These are phyloP conservation scores for Sphaceloma murrayae DNA, from an alignment of 2,329 filamentous ascomycete species.

Conservation along the genomic window DNA sequence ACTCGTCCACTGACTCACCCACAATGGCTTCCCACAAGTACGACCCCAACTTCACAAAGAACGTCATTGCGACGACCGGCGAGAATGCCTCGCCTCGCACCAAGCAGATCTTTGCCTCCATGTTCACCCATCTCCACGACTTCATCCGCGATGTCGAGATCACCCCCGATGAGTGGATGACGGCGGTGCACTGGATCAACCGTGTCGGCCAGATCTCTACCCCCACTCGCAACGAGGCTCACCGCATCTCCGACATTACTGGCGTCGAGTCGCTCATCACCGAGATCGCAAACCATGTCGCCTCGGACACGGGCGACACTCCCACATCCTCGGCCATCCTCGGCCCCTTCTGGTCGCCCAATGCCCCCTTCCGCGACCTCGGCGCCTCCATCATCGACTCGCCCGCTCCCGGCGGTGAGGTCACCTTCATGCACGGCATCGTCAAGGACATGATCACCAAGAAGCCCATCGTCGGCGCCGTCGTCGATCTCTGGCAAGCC, in stretches of 20 bases:
- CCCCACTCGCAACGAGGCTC: conserved; percentile 62
- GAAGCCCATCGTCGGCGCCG: conserved; percentile 55
- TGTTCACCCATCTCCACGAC: conserved; percentile 67
- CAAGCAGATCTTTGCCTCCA: conserved; percentile 51
- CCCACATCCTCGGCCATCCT: conserved; percentile 70
- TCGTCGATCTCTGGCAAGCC: conserved; percentile 72
- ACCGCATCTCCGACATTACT: conserved; percentile 62
- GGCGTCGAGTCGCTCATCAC: conserved; percentile 65
- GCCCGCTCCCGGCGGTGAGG: conserved; percentile 47
- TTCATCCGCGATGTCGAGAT: conserved; percentile 70
- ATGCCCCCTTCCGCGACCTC: conserved; percentile 61
- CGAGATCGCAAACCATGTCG: conserved; percentile 53
- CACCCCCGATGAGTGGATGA: conserved; percentile 66
- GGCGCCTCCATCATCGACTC: conserved; percentile 59
- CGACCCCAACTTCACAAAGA: conserved; percentile 67
- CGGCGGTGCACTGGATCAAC: conserved; percentile 67
- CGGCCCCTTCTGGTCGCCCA: conserved; percentile 68
- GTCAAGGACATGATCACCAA: conserved; percentile 57
- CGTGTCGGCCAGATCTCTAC: conserved; percentile 59
- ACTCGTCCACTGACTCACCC: not conserved
- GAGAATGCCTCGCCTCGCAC: conserved; percentile 57
- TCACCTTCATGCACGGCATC: conserved; percentile 59
- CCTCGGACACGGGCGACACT: conserved; percentile 50
- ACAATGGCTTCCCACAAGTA: conserved; percentile 36
- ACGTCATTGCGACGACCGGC: conserved; percentile 64